Base-by-base conservation (phyloP, 139 green algal genomes). In the Haematococcus sp. region DNA sequence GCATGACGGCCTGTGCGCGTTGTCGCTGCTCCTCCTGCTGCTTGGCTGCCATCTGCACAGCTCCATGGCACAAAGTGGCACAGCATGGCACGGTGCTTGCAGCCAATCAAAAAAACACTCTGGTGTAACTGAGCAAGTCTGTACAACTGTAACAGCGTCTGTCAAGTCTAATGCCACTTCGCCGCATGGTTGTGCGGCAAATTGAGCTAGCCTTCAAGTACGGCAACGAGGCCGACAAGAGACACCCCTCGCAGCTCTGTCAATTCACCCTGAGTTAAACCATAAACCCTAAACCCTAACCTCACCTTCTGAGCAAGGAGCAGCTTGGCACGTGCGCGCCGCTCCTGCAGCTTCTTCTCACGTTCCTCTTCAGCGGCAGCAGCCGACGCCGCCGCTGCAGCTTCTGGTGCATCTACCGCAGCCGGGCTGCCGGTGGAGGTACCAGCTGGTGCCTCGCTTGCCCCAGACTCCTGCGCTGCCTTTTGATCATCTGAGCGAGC, bases 281-380 rank as follows among this genome's bases (percentile, higher is more conserved):
- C n/a, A n/a, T n/a, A n/a, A n/a, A n/a, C n/a, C n/a, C n/a, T n/a
- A n/a, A n/a, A n/a, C n/a, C n/a, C n/a, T n/a, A n/a, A n/a, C n/a
- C n/a, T n/a, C 30, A 65, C 58, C 58, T 65, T 65, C 3, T 22
- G 11, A 4, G 25, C 25, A 34, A 65, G 58, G 23, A 65, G 58
- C 58, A 35, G 28, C 58, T 30, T 65, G 58, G 58, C 58, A 65
- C 58, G 58, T 30, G 34, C 4, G n/a, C 58, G 70, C 33, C 56
- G 70, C 33, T 63, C 52, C 70, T n/a, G 40, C 55, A 31, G n/a
- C n/a, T 34, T 30, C 30, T 52, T 22, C 33, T 11, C n/a, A 54
- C 16, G 56, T 9, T 65, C 58, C 23, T 30, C 58, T 11, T 65
- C n/a, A 11, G 58, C 58, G 4, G 58, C 58, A 33, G 63, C 63